Conservation (phyloP, 78 protist genomes). For the Protostelium mycophagum region DNA sequence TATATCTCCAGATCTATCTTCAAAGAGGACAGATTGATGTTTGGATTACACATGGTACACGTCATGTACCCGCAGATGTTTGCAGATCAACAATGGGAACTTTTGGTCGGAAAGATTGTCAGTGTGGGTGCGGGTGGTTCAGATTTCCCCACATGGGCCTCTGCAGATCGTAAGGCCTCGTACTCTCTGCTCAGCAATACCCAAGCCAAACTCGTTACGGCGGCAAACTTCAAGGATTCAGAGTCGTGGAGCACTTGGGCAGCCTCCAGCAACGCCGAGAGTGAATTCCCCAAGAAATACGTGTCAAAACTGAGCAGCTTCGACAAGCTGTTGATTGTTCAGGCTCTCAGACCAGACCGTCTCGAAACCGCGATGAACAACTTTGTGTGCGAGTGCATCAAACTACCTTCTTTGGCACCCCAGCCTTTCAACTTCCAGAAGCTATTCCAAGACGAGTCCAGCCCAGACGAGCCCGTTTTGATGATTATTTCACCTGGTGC, state of each 20-base stretch:
- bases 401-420: constrained; percentile 42
- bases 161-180: constrained; percentile 6
- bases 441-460: constrained; percentile 42
- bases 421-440: constrained; percentile 80
- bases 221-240: neutral
- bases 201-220: neutral
- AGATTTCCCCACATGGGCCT: constrained; percentile 8
- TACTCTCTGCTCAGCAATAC: constrained; percentile 10
- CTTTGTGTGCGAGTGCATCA: constrained; percentile 29
- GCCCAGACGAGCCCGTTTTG: constrained; percentile 52
- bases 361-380: constrained; percentile 37
- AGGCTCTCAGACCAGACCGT: constrained; percentile 77
- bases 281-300: neutral
- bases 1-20: constrained; percentile 60
- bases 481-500: constrained; percentile 71
- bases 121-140: neutral
- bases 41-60: constrained; percentile 58
- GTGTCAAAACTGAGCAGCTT: constrained; percentile 17
- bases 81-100: constrained; percentile 23
- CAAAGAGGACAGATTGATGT: constrained; percentile 74
- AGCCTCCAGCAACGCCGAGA: neutral
- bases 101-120: constrained; percentile 34
- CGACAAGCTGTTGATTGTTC: constrained; percentile 55
- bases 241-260: constrained; percentile 7
- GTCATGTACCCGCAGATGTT: constrained; percentile 22